A percentile compares a stretch with the other conserved stretches of the same genome.
Conservation (phyloP, 192 early-diverging fungal genomes). For the Backusella luteola region DNA sequence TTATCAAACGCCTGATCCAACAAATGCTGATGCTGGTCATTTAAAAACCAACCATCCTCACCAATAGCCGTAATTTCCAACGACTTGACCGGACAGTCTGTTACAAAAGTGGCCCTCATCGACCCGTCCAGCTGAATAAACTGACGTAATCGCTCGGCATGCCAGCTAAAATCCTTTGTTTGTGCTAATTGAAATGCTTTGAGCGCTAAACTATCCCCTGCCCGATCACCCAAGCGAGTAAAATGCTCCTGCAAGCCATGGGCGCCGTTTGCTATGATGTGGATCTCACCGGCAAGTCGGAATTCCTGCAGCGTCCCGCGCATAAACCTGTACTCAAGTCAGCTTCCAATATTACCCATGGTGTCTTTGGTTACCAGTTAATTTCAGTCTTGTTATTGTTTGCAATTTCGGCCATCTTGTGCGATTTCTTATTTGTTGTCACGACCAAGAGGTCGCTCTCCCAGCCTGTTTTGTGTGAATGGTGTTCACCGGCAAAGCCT, state of each 20-base stretch:
- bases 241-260: not conserved
- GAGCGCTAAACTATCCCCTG: not conserved
- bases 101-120: constrained; percentile 24
- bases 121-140: constrained; percentile 20
- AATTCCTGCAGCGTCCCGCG: constrained; percentile 34
- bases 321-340: constrained; percentile 20
- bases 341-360: too few species aligned
- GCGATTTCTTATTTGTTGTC: constrained; percentile 29
- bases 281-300: constrained; percentile 31
- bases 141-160: constrained; percentile 31
- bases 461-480: constrained; percentile 25
- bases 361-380: constrained; percentile 7
- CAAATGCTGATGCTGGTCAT: constrained; percentile 6
- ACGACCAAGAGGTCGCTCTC: constrained; percentile 26
- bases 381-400: constrained; percentile 27
- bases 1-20: constrained; percentile 32
- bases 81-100: not conserved
- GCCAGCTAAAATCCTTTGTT: constrained; percentile 22
- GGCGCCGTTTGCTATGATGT: not conserved
- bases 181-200: constrained; percentile 9
- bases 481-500: constrained; percentile 35
- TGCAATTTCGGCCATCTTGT: constrained; percentile 30
- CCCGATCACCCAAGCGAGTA: not conserved
- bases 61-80: constrained; percentile 14
- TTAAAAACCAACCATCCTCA: constrained; percentile 9